phyloP scores from a whole-genome alignment of 345 rosid species.

The Microcos paniculata region DNA sequence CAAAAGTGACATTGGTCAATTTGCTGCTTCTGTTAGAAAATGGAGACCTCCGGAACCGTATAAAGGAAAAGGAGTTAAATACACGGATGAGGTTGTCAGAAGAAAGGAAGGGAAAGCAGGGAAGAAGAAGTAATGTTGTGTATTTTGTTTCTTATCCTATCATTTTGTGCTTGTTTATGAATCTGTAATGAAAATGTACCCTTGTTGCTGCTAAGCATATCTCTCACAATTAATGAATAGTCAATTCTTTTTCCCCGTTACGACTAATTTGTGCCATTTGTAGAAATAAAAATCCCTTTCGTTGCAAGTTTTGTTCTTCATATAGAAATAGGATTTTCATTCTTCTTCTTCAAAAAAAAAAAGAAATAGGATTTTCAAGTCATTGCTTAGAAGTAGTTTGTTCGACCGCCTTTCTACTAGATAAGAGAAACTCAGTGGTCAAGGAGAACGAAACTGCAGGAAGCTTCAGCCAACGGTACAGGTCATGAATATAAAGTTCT shows the following conservation, averaged over 20 bases:
- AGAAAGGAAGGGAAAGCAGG: conserved; percentile 98
- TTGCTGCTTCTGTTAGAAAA: conserved; percentile 83
- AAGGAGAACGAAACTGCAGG: background rate
- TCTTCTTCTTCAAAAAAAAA: too few relatives aligned
- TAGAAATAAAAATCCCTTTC: background rate
- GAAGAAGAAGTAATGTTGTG: conserved; percentile 69
- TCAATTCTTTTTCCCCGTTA: background rate
- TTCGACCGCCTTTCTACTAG: background rate
- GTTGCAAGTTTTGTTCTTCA: too few relatives aligned
- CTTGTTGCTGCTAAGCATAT: background rate
- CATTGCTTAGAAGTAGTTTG: background rate
- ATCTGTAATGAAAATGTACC: background rate
- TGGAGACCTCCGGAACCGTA: conserved; percentile 99
- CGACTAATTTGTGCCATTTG: background rate
- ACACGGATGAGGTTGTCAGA: conserved; percentile 70
- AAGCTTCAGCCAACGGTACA: background rate
- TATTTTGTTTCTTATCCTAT: background rate
- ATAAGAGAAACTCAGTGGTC: too few relatives aligned
- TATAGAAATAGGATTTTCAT: too few relatives aligned
- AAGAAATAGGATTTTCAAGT: background rate
- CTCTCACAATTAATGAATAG: background rate
- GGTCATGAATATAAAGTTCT: background rate
- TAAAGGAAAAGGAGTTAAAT: conserved; percentile 95
- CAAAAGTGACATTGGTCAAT: conserved; percentile 72
- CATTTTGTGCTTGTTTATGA: background rate